phyloP scores from a whole-genome alignment of 768 basidiomycete species.

The Leccinum fibrillosum region DNA sequence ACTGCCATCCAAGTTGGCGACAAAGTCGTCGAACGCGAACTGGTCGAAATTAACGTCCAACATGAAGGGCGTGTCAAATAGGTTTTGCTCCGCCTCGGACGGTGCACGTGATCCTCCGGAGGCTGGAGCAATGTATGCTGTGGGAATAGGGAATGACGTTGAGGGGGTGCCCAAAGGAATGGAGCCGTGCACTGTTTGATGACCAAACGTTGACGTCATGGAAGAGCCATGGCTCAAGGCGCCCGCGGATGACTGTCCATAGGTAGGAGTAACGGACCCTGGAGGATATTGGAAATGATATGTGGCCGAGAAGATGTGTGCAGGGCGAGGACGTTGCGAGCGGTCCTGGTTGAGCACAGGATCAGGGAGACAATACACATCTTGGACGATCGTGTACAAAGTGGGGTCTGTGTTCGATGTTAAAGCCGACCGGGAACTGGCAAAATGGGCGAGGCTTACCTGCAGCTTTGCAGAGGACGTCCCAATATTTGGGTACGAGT shows the following conservation, averaged over 20 bases:
- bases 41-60: slow-evolving; percentile 29
- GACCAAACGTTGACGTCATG: slow-evolving; percentile 14
- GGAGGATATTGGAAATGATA: slow-evolving; percentile 52
- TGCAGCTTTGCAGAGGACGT: slow-evolving; percentile 48
- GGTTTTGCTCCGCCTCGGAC: slow-evolving; percentile 16
- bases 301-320: slow-evolving; percentile 51
- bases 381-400: slow-evolving; percentile 62
- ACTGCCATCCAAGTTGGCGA: slow-evolving; percentile 15
- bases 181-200: slow-evolving; percentile 1
- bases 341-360: slow-evolving; percentile 18
- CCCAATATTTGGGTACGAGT: slow-evolving; percentile 66
- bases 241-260: slow-evolving; percentile 10
- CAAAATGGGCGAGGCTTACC: slow-evolving; percentile 38
- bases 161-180: not conserved
- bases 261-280: slow-evolving; percentile 2
- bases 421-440: not conserved
- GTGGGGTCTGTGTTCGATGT: slow-evolving; percentile 54
- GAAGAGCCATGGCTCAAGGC: slow-evolving; percentile 11
- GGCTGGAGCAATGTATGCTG: not conserved
- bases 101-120: not conserved
- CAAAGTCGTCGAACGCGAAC: slow-evolving; percentile 26
- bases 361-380: slow-evolving; percentile 41
- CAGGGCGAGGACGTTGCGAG: slow-evolving; percentile 24
- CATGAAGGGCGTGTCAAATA: slow-evolving; percentile 30
- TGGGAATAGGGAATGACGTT: slow-evolving; percentile 8